A percentile compares a stretch with the other conserved stretches of the same genome.
phyloP scores from a whole-genome alignment of 768 basidiomycete species.

The Cubamyces sp. region DNA sequence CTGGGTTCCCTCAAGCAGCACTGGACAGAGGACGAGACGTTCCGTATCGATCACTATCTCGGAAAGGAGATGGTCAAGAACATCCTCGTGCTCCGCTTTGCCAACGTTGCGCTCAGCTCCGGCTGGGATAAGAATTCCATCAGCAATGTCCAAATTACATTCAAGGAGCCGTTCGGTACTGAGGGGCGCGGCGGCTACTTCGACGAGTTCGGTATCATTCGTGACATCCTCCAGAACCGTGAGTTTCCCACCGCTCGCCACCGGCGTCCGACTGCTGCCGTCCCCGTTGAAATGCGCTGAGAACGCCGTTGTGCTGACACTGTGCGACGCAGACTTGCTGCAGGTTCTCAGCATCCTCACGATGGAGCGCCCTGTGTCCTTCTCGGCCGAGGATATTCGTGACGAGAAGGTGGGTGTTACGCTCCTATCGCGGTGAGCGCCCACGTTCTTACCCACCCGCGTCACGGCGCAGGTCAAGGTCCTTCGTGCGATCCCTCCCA shows the following conservation, averaged over 20 bases:
- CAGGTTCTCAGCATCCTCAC: conserved; percentile 94
- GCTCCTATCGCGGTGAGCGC: conserved; percentile 11
- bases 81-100: conserved; percentile 92
- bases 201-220: conserved; percentile 99
- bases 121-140: conserved; percentile 97
- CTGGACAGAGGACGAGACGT: conserved; percentile 97
- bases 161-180: conserved; percentile 99
- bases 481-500: conserved; percentile 85
- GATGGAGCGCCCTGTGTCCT: conserved; percentile 98
- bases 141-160: conserved; percentile 97
- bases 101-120: conserved; percentile 86
- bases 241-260: conserved; percentile 41
- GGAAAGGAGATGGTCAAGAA: conserved; percentile 99
- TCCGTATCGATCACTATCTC: conserved; percentile 98
- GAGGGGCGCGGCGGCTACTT: conserved; percentile 99
- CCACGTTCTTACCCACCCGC: conserved; percentile 25
- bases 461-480: conserved; percentile 81
- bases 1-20: conserved; percentile 78
- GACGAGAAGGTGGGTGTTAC: conserved; percentile 83
- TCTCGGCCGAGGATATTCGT: conserved; percentile 95
- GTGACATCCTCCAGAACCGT: conserved; percentile 98
- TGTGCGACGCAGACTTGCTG: conserved; percentile 67
- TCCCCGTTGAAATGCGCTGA: not conserved
- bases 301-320: conserved; percentile 1
- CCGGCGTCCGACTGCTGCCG: not conserved